Percentiles rank a stretch among this genome's conserved stretches.
These are phyloP conservation scores for Neobulgaria alba DNA, from an alignment of 2,329 filamentous ascomycete species.

Conservation along the genomic window DNA sequence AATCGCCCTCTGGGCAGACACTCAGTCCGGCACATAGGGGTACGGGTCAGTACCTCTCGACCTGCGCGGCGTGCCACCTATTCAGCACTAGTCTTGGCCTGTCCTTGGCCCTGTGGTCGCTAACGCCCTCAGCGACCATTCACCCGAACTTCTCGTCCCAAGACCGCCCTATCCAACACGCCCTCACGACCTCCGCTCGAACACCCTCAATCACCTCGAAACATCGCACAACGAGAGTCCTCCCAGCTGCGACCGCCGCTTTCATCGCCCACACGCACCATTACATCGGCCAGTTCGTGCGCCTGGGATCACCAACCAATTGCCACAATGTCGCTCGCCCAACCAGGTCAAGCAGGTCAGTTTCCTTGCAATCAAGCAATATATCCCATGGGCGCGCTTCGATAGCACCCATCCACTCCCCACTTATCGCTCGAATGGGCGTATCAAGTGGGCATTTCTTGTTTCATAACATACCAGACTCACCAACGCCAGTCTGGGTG, in stretches of 20 bases:
- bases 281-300: background rate
- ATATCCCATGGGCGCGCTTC: conserved; percentile 20
- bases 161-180: background rate
- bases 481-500: conserved; percentile 16
- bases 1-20: too few relatives aligned
- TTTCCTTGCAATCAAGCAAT: conserved; percentile 13
- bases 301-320: conserved; percentile 10
- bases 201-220: background rate
- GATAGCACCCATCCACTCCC: conserved; percentile 15
- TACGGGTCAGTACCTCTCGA: too few relatives aligned
- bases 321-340: conserved; percentile 25
- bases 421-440: conserved; percentile 22
- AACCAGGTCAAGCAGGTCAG: conserved; percentile 25
- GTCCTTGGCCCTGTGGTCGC: background rate
- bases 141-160: background rate
- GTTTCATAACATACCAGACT: conserved; percentile 22
- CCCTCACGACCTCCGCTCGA: background rate
- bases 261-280: background rate
- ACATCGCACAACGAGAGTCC: background rate
- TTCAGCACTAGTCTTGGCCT: too few relatives aligned
- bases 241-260: background rate
- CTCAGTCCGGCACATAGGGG: too few relatives aligned
- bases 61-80: too few relatives aligned
- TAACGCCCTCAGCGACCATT: too few relatives aligned
- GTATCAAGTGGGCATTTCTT: conserved; percentile 26